These are phyloP conservation scores for Colletotrichum somersetense DNA, from an alignment of 2,329 filamentous ascomycete genomes.

Conservation along the genomic window DNA sequence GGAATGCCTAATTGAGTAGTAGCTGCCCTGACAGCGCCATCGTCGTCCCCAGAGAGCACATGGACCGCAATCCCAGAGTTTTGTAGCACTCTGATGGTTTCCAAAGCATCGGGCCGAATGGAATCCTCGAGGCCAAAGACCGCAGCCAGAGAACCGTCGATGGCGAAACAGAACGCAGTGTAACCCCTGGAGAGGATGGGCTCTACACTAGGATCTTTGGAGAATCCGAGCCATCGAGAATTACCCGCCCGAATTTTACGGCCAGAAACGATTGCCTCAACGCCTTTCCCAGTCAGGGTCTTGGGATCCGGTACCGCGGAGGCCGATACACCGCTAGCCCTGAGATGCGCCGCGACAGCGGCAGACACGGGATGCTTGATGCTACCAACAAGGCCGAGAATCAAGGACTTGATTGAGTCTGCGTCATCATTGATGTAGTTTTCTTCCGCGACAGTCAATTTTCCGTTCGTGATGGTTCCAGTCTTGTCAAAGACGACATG, in stretches of 20 bases:
- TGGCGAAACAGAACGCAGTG: constrained; percentile 63
- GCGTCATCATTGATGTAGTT: constrained; percentile 45
- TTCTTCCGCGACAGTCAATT: constrained; percentile 59
- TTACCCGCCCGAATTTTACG: constrained; percentile 62
- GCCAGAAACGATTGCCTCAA: constrained; percentile 53
- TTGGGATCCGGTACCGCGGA: constrained; percentile 49
- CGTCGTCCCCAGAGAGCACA: constrained; percentile 66
- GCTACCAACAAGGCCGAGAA: constrained; percentile 49
- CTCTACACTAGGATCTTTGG: constrained; percentile 50
- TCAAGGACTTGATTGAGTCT: constrained; percentile 13
- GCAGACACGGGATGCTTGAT: constrained; percentile 66
- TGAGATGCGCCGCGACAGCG: constrained; percentile 59
- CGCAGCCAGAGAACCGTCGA: constrained; percentile 53
- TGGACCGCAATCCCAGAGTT: constrained; percentile 58
- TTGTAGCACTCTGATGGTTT: constrained; percentile 53
- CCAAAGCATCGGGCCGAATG: constrained; percentile 57
- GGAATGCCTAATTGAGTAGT: constrained; percentile 58
- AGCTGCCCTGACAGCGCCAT: constrained; percentile 59
- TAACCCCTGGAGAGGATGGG: constrained; percentile 51
- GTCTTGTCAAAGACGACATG: constrained; percentile 87
- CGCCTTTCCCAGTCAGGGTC: constrained; percentile 59
- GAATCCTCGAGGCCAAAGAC: constrained; percentile 62
- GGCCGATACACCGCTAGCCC: constrained; percentile 32
- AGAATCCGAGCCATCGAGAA: constrained; percentile 59
- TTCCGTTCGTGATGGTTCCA: constrained; percentile 76